These are phyloP conservation scores for Lathyrus sativus DNA, from an alignment of 306 rosid genomes.

Conservation along the genomic window DNA sequence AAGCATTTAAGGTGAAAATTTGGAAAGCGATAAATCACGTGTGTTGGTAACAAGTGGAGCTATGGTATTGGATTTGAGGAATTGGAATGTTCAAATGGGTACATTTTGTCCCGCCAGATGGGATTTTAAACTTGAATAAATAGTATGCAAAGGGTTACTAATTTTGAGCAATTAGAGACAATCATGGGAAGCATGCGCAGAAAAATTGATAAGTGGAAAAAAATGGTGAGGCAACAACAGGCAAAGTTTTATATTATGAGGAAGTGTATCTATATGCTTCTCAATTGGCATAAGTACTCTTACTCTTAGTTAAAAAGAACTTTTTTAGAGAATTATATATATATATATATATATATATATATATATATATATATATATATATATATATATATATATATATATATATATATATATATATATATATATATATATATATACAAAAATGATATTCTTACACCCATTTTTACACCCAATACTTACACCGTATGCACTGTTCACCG, in stretches of 20 bases:
- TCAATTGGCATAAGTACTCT: slow-evolving; percentile 61
- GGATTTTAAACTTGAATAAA: slow-evolving; percentile 27
- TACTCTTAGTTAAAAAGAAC: slow-evolving; percentile 35
- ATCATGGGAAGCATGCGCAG: slow-evolving; percentile 41
- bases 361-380: too few relatives aligned
- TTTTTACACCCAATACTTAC: too few relatives aligned
- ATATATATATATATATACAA: too few relatives aligned
- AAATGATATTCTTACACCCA: too few relatives aligned
- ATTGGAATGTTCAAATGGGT: not conserved
- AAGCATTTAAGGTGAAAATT: too few relatives aligned
- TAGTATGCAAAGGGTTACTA: slow-evolving; percentile 28
- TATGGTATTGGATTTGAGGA: not conserved
- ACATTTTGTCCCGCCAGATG: slow-evolving; percentile 11
- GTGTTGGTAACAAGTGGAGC: too few relatives aligned
- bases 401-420: too few relatives aligned
- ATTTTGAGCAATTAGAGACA: slow-evolving; percentile 35
- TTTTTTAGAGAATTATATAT: too few relatives aligned
- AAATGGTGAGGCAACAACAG: slow-evolving; percentile 68
- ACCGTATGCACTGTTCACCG: too few relatives aligned
- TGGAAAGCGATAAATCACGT: too few relatives aligned
- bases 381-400: too few relatives aligned
- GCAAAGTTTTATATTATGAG: slow-evolving; percentile 78
- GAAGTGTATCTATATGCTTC: slow-evolving; percentile 80
- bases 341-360: too few relatives aligned
- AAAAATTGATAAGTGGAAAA: slow-evolving; percentile 70